Evolutionary conservation across 208 protist species (phyloP).

Genomic region (Leishmania aethiopica): DNA sequence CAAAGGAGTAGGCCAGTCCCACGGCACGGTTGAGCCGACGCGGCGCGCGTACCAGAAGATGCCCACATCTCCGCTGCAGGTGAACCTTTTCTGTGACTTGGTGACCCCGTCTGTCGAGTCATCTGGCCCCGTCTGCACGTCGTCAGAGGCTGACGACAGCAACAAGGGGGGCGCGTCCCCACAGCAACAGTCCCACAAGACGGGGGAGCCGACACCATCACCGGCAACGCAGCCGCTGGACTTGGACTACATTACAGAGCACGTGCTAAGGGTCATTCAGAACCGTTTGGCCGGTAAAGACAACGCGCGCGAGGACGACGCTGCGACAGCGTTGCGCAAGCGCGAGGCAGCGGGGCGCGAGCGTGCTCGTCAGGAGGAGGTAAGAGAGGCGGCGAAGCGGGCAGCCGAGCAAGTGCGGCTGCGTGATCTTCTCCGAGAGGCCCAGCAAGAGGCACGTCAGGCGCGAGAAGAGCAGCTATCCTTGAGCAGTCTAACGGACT

Average conservation of each 20-base stretch:
- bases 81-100: conserved; percentile 13
- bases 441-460: conserved; percentile 1
- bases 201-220: neutral
- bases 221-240: conserved; percentile 2
- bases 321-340: neutral
- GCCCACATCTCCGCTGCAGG: conserved; percentile 12
- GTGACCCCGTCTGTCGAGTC: neutral
- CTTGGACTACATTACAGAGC: conserved; percentile 24
- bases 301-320: neutral
- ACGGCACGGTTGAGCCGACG: conserved; percentile 5
- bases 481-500: conserved; percentile 11
- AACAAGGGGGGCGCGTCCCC: neutral
- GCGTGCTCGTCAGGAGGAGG: neutral
- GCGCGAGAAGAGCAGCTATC: neutral
- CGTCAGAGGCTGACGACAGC: neutral
- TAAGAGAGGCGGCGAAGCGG: neutral
- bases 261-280: conserved; percentile 22
- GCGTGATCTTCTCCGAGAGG: conserved; percentile 11
- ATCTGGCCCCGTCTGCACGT: conserved; percentile 8
- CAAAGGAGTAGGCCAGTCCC: neutral
- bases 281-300: conserved; percentile 1
- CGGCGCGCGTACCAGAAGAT: conserved; percentile 13
- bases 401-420: conserved; percentile 4
- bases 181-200: neutral
- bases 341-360: neutral